Evolutionary conservation across 192 early-diverging fungal species (phyloP).

Genomic region (Rhizophagus prolifer): DNA sequence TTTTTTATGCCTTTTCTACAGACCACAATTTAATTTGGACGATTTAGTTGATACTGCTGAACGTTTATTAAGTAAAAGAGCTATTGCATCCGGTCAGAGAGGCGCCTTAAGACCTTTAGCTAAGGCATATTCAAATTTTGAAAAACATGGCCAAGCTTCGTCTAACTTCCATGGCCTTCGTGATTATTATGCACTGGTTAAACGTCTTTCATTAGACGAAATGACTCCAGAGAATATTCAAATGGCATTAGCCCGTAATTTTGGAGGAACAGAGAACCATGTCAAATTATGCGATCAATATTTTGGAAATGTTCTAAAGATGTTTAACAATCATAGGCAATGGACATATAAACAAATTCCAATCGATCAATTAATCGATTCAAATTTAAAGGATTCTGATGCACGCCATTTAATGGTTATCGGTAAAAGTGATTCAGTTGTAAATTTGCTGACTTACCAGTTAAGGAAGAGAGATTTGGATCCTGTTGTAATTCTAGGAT

Average conservation of each 20-base stretch:
- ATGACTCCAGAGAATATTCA: neutral
- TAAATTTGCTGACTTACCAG: slow-evolving; percentile 8
- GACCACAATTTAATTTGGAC: neutral
- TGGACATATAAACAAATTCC: slow-evolving; percentile 11
- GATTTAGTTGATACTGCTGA: slow-evolving; percentile 3
- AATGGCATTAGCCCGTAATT: slow-evolving; percentile 28
- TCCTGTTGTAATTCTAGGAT: slow-evolving; percentile 25
- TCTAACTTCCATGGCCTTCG: slow-evolving; percentile 28
- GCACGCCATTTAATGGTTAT: slow-evolving; percentile 27
- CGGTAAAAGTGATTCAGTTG: slow-evolving; percentile 21
- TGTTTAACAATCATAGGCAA: neutral
- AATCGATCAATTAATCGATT: neutral
- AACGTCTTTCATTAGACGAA: neutral
- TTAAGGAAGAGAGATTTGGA: neutral
- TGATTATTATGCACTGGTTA: neutral
- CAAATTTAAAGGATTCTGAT: slow-evolving; percentile 11
- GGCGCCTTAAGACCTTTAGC: neutral
- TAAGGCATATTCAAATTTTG: neutral
- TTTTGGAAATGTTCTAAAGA: neutral
- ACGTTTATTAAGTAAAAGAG: neutral
- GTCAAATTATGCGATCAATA: slow-evolving; percentile 1
- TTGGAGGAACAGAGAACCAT: slow-evolving; percentile 13
- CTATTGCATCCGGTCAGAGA: neutral
- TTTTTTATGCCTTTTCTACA: neutral
- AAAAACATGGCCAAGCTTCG: slow-evolving; percentile 1